These are phyloP conservation scores for Nakazawaea peltata DNA, from an alignment of 805 yeast genomes.

Conservation along the genomic window DNA sequence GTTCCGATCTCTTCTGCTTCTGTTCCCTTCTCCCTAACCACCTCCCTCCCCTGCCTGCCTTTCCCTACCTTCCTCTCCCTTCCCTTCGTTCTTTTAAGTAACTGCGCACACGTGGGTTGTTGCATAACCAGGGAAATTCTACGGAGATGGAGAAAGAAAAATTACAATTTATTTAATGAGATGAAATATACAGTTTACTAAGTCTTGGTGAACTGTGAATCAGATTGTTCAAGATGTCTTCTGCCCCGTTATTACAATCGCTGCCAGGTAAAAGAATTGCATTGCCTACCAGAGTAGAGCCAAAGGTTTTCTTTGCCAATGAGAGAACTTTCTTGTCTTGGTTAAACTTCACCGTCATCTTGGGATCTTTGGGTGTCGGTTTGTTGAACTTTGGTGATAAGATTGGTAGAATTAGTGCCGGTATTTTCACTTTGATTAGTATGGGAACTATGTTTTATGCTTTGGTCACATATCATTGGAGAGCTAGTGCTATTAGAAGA, in stretches of 20 bases:
- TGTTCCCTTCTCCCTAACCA: no score
- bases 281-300: constrained; percentile 96
- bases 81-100: no score
- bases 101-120: no score
- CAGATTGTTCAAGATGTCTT: constrained; percentile 46
- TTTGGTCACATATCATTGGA: constrained; percentile 94
- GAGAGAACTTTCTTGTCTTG: constrained; percentile 98
- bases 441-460: constrained; percentile 98
- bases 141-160: no score
- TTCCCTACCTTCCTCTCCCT: no score
- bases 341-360: constrained; percentile 97
- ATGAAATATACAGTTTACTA: no score
- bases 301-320: constrained; percentile 97
- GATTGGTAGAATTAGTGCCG: constrained; percentile 88
- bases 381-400: constrained; percentile 92
- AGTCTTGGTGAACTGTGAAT: no score
- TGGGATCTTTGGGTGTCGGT: constrained; percentile 96
- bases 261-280: constrained; percentile 91
- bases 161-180: no score
- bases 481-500: constrained; percentile 96
- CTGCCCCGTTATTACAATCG: constrained; percentile 66
- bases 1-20: no score
- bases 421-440: constrained; percentile 88
- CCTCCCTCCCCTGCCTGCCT: no score
- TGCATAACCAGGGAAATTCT: no score